A percentile compares a stretch with the other conserved stretches of the same genome.
These are phyloP conservation scores for Coniosporium tulheliwenetii DNA, from an alignment of 2,329 filamentous ascomycete species.

Conservation along the genomic window DNA sequence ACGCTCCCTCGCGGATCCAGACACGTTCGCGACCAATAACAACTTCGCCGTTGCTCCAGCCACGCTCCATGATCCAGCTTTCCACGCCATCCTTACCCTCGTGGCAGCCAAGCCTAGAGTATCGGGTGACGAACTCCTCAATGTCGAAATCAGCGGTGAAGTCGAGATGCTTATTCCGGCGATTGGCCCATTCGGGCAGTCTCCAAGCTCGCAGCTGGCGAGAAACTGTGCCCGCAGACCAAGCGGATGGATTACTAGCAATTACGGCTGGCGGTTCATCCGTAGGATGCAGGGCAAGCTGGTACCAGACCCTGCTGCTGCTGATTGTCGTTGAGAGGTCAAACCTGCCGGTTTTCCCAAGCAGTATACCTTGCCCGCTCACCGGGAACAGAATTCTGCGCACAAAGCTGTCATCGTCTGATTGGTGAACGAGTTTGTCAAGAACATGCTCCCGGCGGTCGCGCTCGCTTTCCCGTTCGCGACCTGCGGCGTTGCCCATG, in stretches of 20 bases:
- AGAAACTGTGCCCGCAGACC: conserved; percentile 87
- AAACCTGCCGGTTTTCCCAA: conserved; percentile 64
- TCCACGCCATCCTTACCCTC: conserved; percentile 88
- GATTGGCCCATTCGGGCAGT: conserved; percentile 90
- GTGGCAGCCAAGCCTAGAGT: conserved; percentile 67
- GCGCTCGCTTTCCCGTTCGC: conserved; percentile 60
- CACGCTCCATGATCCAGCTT: conserved; percentile 83
- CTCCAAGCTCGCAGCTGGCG: conserved; percentile 88
- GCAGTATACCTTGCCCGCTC: conserved; percentile 59
- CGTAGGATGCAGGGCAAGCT: conserved; percentile 79
- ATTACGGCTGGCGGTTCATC: conserved; percentile 68
- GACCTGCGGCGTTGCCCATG: conserved; percentile 46
- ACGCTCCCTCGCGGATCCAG: conserved; percentile 86
- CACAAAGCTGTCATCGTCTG: conserved; percentile 69
- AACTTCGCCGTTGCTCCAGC: conserved; percentile 97
- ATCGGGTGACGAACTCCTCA: conserved; percentile 79
- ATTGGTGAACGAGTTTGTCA: conserved; percentile 72
- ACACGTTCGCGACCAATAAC: conserved; percentile 80
- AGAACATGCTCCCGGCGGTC: conserved; percentile 73
- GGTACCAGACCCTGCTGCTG: conserved; percentile 89
- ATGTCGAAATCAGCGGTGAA: conserved; percentile 95
- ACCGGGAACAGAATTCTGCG: conserved; percentile 69
- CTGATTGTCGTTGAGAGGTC: conserved; percentile 60
- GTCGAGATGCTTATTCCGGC: conserved; percentile 77
- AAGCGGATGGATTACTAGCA: conserved; percentile 56